A percentile compares a stretch with the other conserved stretches of the same genome.
phyloP scores from a whole-genome alignment of 352 stramenopile species.

The Lagenidium sp. region DNA sequence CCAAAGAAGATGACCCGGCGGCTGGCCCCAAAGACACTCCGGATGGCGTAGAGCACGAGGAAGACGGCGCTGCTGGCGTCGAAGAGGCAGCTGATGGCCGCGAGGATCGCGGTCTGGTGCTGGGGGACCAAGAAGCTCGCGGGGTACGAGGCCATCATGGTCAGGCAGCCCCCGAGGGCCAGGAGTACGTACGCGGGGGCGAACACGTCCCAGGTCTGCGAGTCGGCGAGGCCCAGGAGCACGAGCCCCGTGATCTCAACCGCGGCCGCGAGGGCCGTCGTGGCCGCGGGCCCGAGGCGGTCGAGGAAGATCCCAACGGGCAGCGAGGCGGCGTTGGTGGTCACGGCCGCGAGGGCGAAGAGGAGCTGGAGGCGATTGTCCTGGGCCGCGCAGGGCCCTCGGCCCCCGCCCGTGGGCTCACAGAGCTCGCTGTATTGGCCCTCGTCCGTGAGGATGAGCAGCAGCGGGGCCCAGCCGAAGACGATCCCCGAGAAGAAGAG shows the following conservation, averaged over 20 bases:
- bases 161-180: slow-evolving; percentile 26
- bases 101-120: slow-evolving; percentile 31
- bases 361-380: slow-evolving; percentile 86
- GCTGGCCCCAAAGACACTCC: slow-evolving; percentile 14
- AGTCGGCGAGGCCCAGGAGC: slow-evolving; percentile 65
- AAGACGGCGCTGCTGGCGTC: slow-evolving; percentile 32
- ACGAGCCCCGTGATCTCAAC: slow-evolving; percentile 63
- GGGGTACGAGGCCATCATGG: slow-evolving; percentile 42
- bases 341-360: slow-evolving; percentile 71
- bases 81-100: slow-evolving; percentile 39
- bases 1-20: slow-evolving; percentile 21
- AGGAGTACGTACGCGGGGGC: slow-evolving; percentile 29
- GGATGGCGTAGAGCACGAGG: slow-evolving; percentile 23
- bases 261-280: slow-evolving; percentile 32
- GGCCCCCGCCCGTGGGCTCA: not conserved
- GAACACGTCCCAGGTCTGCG: slow-evolving; percentile 37
- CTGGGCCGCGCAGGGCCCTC: slow-evolving; percentile 43
- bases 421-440: slow-evolving; percentile 77
- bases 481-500: slow-evolving; percentile 80
- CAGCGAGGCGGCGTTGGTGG: slow-evolving; percentile 68
- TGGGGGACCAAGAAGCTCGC: slow-evolving; percentile 28
- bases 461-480: slow-evolving; percentile 81
- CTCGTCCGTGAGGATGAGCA: slow-evolving; percentile 79
- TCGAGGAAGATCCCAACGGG: slow-evolving; percentile 79
- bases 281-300: slow-evolving; percentile 38